Evolutionary conservation across 1,284 basidiomycete species (phyloP).

Genomic region (Cerioporus squamosus): DNA sequence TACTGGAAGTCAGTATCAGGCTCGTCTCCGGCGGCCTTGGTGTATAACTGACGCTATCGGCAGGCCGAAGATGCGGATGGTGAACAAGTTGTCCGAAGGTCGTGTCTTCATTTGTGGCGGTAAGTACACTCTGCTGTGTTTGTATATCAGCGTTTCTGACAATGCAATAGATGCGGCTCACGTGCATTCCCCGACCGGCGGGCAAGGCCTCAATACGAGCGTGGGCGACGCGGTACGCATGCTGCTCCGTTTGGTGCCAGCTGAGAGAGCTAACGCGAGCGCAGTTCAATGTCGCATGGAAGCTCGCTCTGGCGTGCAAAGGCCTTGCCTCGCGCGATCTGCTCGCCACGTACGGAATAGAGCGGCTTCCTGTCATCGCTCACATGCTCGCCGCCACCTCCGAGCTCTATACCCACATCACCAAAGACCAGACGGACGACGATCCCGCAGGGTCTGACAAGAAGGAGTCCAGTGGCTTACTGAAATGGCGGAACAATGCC

Average conservation of each 20-base stretch:
- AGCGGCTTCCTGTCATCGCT: slow-evolving; percentile 34
- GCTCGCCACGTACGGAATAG: slow-evolving; percentile 29
- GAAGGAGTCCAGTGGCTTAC: neutral
- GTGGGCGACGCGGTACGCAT: slow-evolving; percentile 30
- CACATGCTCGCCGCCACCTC: slow-evolving; percentile 30
- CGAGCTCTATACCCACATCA: neutral
- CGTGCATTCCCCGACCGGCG: slow-evolving; percentile 36
- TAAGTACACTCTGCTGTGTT: slow-evolving; percentile 8
- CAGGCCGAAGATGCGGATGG: slow-evolving; percentile 44
- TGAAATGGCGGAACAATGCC: slow-evolving; percentile 4
- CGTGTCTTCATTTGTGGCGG: slow-evolving; percentile 44
- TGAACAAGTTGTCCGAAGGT: slow-evolving; percentile 38
- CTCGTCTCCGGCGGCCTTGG: no score
- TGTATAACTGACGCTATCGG: neutral
- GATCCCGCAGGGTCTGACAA: neutral
- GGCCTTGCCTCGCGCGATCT: slow-evolving; percentile 26
- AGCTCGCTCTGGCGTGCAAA: slow-evolving; percentile 35
- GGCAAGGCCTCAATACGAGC: slow-evolving; percentile 35
- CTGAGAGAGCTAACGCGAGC: neutral
- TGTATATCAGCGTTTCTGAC: neutral
- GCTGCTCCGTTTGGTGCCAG: neutral
- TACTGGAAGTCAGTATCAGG: slow-evolving; percentile 15
- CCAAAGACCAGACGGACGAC: neutral
- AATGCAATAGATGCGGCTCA: slow-evolving; percentile 30
- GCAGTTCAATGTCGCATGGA: slow-evolving; percentile 40